Evolutionary conservation across 108 stramenopile genomes (phyloP).

Genomic region (Chaetoceros tenuissimus): DNA sequence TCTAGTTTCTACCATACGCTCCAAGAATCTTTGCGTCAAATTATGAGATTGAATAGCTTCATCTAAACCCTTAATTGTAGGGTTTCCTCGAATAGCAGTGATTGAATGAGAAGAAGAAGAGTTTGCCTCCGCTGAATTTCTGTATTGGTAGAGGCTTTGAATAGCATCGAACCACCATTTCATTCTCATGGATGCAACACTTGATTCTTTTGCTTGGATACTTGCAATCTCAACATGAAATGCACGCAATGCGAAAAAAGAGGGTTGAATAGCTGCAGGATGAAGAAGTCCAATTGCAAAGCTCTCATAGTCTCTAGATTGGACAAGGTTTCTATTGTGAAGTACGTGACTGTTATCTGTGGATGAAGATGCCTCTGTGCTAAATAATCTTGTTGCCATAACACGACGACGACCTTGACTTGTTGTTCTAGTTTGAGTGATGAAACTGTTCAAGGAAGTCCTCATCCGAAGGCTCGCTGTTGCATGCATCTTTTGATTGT

Average conservation of each 20-base stretch:
- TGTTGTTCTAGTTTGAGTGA: no score
- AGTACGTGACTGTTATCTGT: no score
- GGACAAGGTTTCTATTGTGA: not conserved
- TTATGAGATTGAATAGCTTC: slow-evolving; percentile 18
- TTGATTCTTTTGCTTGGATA: slow-evolving; percentile 13
- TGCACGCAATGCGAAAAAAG: slow-evolving; percentile 29
- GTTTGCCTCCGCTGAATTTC: not conserved
- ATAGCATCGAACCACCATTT: not conserved
- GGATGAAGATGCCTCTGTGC: no score
- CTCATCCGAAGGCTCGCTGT: no score
- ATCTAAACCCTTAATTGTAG: slow-evolving; percentile 19
- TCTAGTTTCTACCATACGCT: slow-evolving; percentile 25
- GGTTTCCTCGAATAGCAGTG: not conserved
- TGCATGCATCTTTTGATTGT: no score
- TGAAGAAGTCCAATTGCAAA: not conserved
- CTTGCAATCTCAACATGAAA: slow-evolving; percentile 35
- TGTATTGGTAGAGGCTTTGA: not conserved
- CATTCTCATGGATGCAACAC: not conserved
- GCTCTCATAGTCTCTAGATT: not conserved
- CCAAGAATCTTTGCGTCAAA: slow-evolving; percentile 25
- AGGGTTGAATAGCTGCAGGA: not conserved
- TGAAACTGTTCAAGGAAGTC: no score
- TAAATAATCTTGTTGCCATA: no score
- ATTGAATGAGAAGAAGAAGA: not conserved
- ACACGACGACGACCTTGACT: no score